Base-by-base conservation (phyloP, 768 basidiomycete species). In the Clitopilus passeckerianus region DNA sequence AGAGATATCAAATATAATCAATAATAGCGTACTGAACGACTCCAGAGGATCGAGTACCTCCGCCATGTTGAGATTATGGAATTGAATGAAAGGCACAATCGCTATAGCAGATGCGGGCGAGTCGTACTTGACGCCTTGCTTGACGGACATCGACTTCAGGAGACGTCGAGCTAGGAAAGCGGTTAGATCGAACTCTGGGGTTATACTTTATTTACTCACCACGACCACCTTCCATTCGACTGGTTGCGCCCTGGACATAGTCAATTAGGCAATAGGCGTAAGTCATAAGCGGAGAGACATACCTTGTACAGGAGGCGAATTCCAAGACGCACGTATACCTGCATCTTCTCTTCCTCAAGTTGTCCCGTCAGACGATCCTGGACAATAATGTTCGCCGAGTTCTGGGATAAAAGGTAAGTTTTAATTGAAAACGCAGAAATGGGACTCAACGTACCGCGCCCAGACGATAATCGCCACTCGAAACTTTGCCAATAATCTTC, bases 311-410 rank as follows among this genome's bases (percentile, higher is more conserved):
- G 70, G 59, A 99, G 68, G 24, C 96, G 80, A 67, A 99, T 99
- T 1, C 96, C 96, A 15, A 99, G 74, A 37, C 95, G 78, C 0
- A 98, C 93, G 68, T 97, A 98, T 0, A 82, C 81, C 67, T 95
- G 89, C 94, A 98, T 99, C 78, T 98, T 98, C 76, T 98, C 96
- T 74, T 99, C 96, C 68, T 95, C 90, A 59, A 98, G 70, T 70
- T 93, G 91, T 0, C 96, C 96, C 0, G 93, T 95, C 71, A 85
- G 72, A 14, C 96, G 82, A 69, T 98, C 95, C 75, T 98, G 96
- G 0, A 99, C 95, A 60, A 98, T 93, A 64, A 99, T 97, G 69
- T 99, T 99, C 23, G 95, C 96, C 56, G 93, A 95, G 67, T 99
- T 97, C 90, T 93, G 64, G 56, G 59, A 53, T 53, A 53, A 52